Conservation (phyloP, 257 asterid species). For the Salvia miltiorrhiza region DNA sequence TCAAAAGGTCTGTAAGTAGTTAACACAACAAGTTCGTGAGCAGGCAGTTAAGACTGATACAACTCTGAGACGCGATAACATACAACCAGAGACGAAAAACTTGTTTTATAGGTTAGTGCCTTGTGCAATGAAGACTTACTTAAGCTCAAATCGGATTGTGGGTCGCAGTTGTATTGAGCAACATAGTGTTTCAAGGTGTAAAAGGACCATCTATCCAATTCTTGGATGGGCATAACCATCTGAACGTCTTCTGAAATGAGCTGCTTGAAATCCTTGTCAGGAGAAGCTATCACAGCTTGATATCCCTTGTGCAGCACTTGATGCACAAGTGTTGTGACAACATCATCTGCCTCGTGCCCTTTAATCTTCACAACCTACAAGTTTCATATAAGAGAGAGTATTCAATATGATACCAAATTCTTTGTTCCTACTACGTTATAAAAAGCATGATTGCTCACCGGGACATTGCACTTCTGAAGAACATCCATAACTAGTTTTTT, state of each 20-base stretch:
- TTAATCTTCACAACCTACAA: slow-evolving; percentile 78
- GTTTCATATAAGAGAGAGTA: slow-evolving; percentile 12
- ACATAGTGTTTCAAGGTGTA: slow-evolving; percentile 82
- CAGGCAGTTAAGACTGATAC: neutral
- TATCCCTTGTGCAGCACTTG: slow-evolving; percentile 63
- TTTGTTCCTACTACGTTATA: neutral
- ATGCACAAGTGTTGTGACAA: slow-evolving; percentile 80
- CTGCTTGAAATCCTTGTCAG: slow-evolving; percentile 97
- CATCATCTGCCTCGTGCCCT: slow-evolving; percentile 93
- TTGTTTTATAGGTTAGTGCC: neutral
- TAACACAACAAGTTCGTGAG: neutral
- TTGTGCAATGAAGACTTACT: slow-evolving; percentile 54
- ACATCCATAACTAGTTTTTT: slow-evolving; percentile 56
- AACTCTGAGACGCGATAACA: neutral
- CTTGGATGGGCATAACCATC: slow-evolving; percentile 77
- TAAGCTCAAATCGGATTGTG: slow-evolving; percentile 84
- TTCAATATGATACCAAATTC: neutral
- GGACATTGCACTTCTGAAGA: slow-evolving; percentile 82
- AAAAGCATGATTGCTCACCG: slow-evolving; percentile 44
- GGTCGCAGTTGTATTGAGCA: slow-evolving; percentile 88
- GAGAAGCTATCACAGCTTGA: slow-evolving; percentile 82
- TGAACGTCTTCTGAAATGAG: slow-evolving; percentile 86
- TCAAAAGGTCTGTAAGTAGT: neutral
- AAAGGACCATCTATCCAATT: slow-evolving; percentile 85
- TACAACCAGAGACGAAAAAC: neutral